Evolutionary conservation across 108 stramenopile species (phyloP).

Genomic region (Cylindrotheca closterium): DNA sequence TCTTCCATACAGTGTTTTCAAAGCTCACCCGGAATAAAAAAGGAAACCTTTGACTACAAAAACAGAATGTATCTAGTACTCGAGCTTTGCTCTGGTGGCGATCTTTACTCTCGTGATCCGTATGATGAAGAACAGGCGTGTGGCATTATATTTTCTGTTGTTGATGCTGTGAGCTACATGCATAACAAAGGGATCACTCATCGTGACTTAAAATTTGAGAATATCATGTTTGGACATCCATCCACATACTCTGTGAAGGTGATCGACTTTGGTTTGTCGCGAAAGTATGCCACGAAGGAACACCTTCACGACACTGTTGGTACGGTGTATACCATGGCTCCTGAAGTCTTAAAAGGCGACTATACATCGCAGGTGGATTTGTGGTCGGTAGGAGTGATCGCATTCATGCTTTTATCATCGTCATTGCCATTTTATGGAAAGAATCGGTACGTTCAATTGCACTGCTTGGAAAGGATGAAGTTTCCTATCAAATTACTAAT

Average conservation of each 20-base stretch:
- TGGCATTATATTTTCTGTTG: conserved; percentile 38
- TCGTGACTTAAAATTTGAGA: conserved; percentile 87
- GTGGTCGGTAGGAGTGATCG: conserved; percentile 79
- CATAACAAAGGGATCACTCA: conserved; percentile 81
- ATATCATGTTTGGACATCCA: conserved; percentile 66
- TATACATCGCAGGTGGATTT: conserved; percentile 71
- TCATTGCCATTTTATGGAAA: conserved; percentile 75
- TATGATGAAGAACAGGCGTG: conserved; percentile 74
- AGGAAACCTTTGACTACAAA: conserved; percentile 67
- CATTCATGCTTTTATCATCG: conserved; percentile 70
- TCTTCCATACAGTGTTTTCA: too few relatives aligned
- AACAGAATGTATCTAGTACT: conserved; percentile 35
- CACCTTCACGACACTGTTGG: conserved; percentile 66
- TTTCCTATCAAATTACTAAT: too few relatives aligned
- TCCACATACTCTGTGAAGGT: conserved; percentile 36
- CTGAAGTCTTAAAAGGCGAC: conserved; percentile 74
- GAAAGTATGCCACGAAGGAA: conserved; percentile 43
- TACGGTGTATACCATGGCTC: conserved; percentile 81
- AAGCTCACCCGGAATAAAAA: too few relatives aligned
- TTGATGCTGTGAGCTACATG: conserved; percentile 81
- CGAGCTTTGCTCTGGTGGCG: conserved; percentile 76
- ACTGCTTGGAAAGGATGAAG: too few relatives aligned
- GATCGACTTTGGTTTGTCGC: conserved; percentile 81
- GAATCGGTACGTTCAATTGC: conserved; percentile 22
- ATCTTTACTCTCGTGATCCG: conserved; percentile 76